Evolutionary conservation across 1,139 yeast species (phyloP), one percentile per base, ranked within the genome.

Genomic region (Kodamaea anthophila): DNA sequence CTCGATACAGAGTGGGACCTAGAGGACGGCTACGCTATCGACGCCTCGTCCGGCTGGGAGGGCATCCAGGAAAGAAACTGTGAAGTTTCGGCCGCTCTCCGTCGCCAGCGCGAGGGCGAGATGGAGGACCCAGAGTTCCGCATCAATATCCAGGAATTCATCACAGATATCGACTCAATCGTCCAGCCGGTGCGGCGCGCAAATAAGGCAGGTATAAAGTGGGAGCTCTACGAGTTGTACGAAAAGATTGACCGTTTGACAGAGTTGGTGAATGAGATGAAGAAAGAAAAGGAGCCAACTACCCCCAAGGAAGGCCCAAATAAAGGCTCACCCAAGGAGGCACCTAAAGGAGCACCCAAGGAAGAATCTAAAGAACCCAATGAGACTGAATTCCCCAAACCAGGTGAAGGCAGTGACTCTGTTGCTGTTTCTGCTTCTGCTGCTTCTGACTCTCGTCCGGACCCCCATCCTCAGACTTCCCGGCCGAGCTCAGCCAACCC

Each of bases 1-100:
- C 49, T 62, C 21, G 86, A 86, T 44, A 70, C 79, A 11, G 88
- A 81, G 47, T 85, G 94, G 94, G 85, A 81, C 42, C 61, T 85
- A 43, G 71, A 81, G 7, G 94, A 85, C 51, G 95, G 95, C 0
- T 85, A 67, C 46, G 71, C 68, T 29, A 62, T 50, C 19, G 60
- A 51, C 13, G 64, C 44, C 7, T 24, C 57, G 7, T 32, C 45
- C 22, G 67, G 64, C 7, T 70, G 56, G 56, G 65, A 51, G 41
- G 66, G 51, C 18, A 70, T 55, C 35, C 64, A 53, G 37, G 65
- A 53, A 46, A 55, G 62, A 42, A 62, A 53, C 43, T 43, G 41
- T 31, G 66, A 66, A 41, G 45, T 60, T 23, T 34, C 52, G 23
- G 51, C 49, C 36, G 70, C 74, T 6, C 39, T 75, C 20, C 54